Percentiles rank a stretch among this genome's conserved stretches.
These are phyloP conservation scores for Aegilops longissima DNA, from an alignment of 176 grass and related monocot genomes.

Conservation along the genomic window DNA sequence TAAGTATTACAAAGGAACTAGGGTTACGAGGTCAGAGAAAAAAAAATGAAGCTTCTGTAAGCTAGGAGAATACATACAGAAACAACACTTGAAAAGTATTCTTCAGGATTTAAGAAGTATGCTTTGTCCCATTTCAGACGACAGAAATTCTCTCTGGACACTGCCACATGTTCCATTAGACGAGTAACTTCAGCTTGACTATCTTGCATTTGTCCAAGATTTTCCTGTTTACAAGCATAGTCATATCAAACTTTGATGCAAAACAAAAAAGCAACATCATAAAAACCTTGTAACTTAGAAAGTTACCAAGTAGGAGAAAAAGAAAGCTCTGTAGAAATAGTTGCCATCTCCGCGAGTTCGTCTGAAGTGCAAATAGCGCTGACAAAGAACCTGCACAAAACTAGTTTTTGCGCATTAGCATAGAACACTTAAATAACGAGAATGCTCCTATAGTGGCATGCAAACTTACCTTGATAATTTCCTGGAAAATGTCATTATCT, in stretches of 20 bases:
- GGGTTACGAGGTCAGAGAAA: background rate
- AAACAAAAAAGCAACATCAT: background rate
- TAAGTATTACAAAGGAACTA: background rate
- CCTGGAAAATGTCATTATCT: background rate
- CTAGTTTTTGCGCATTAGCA: too few species aligned
- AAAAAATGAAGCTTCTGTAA: background rate
- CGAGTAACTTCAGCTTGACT: constrained; percentile 18
- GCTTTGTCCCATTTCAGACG: background rate
- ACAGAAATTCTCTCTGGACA: background rate
- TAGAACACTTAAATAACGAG: too few species aligned
- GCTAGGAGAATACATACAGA: background rate
- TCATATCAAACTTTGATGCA: background rate
- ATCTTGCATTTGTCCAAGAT: constrained; percentile 22
- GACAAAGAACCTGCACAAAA: constrained; percentile 12
- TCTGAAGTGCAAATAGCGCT: constrained; percentile 18
- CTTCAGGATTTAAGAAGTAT: background rate
- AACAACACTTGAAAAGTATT: background rate
- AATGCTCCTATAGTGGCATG: background rate
- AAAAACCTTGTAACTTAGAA: background rate
- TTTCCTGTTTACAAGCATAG: constrained; percentile 19
- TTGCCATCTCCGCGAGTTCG: background rate
- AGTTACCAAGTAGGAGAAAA: constrained; percentile 33
- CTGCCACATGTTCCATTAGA: background rate
- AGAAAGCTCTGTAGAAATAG: constrained; percentile 30
- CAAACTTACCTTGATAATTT: constrained; percentile 31